Conservation (phyloP, 768 basidiomycete species). For the Kwoniella europaea region DNA sequence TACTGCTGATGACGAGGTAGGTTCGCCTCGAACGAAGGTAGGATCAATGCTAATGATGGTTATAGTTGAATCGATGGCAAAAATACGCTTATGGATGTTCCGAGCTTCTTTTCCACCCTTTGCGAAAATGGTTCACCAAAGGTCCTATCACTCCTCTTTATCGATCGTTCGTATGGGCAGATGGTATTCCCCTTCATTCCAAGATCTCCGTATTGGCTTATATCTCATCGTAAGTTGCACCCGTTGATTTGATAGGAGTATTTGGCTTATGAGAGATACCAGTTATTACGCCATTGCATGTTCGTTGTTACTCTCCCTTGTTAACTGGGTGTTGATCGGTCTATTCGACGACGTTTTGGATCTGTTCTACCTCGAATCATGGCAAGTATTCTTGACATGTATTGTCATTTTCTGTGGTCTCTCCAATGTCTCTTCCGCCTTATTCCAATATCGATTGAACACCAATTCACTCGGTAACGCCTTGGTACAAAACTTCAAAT, state of each 20-base stretch:
- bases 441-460: constrained; percentile 57
- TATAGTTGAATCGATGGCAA: constrained; percentile 75
- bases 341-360: constrained; percentile 57
- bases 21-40: neutral
- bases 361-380: constrained; percentile 55
- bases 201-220: constrained; percentile 67
- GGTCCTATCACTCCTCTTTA: constrained; percentile 73
- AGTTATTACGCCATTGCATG: constrained; percentile 64
- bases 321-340: constrained; percentile 76
- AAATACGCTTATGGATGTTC: constrained; percentile 62
- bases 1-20: constrained; percentile 83
- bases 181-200: constrained; percentile 63
- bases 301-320: constrained; percentile 66
- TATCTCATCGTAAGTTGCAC: constrained; percentile 54
- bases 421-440: constrained; percentile 54
- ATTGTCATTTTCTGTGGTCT: constrained; percentile 56
- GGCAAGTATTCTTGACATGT: constrained; percentile 57
- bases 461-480: constrained; percentile 54
- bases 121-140: constrained; percentile 74
- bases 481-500: constrained; percentile 53
- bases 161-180: constrained; percentile 56
- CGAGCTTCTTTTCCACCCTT: constrained; percentile 79
- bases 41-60: neutral
- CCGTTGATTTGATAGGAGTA: neutral
- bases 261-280: neutral